Conservation (phyloP, 106 monocot species). For the Iris macrosiphon region DNA sequence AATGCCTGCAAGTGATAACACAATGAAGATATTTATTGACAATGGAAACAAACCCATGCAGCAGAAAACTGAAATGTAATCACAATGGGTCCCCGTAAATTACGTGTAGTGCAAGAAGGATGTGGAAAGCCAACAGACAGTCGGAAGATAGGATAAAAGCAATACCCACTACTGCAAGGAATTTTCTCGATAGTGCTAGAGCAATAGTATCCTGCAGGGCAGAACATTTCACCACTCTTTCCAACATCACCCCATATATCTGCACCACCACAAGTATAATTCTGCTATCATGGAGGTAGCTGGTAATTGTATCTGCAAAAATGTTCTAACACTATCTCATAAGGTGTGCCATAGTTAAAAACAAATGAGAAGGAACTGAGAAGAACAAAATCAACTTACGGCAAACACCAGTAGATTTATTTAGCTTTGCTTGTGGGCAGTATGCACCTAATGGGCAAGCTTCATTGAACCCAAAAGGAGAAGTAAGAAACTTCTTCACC, state of each 20-base stretch:
- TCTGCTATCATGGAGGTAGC: constrained; percentile 30
- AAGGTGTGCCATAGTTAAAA: neutral
- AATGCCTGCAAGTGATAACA: constrained; percentile 53
- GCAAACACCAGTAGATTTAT: constrained; percentile 47
- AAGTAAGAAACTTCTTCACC: neutral
- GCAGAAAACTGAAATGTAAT: too few species aligned
- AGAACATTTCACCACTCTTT: constrained; percentile 40
- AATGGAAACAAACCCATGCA: too few species aligned
- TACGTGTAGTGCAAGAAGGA: too few species aligned
- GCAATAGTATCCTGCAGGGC: constrained; percentile 53
- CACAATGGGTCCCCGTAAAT: too few species aligned
- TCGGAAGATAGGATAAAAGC: constrained; percentile 12
- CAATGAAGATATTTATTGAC: too few species aligned
- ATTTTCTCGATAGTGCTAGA: constrained; percentile 42
- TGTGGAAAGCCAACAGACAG: too few species aligned
- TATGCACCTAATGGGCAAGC: constrained; percentile 69
- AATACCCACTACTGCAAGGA: constrained; percentile 49
- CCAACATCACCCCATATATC: constrained; percentile 53
- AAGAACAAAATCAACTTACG: constrained; percentile 35
- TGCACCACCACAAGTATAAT: constrained; percentile 58
- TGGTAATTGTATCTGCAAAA: constrained; percentile 54
- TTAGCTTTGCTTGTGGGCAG: constrained; percentile 45
- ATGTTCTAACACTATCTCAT: neutral
- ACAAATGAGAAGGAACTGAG: neutral
- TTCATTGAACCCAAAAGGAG: constrained; percentile 18